Conservation (phyloP, 176 grass and related monocot genomes). For the Triticum timopheevii region DNA sequence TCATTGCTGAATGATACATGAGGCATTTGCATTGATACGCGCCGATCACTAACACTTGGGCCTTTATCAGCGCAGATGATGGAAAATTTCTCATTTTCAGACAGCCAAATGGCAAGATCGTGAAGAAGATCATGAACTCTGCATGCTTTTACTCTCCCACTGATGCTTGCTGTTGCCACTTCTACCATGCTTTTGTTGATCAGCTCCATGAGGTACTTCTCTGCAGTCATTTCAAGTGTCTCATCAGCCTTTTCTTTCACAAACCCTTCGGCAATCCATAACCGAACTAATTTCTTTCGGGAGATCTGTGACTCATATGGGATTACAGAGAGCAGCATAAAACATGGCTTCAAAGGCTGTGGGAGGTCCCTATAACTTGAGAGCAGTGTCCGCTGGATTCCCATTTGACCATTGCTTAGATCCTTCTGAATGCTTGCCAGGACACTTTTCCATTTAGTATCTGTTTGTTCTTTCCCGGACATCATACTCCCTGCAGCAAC, state of each 20-base stretch:
- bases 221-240: slow-evolving; percentile 42
- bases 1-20: slow-evolving; percentile 16
- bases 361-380: slow-evolving; percentile 43
- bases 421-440: slow-evolving; percentile 37
- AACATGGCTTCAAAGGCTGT: slow-evolving; percentile 40
- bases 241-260: slow-evolving; percentile 35
- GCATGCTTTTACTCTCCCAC: slow-evolving; percentile 34
- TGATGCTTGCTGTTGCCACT: slow-evolving; percentile 14
- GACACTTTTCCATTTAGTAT: slow-evolving; percentile 30
- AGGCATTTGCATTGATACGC: slow-evolving; percentile 23
- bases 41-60: background rate
- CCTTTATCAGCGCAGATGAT: background rate
- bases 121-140: slow-evolving; percentile 49
- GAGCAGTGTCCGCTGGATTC: slow-evolving; percentile 31
- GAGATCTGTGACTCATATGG: slow-evolving; percentile 29
- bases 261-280: slow-evolving; percentile 56
- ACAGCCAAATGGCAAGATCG: slow-evolving; percentile 29
- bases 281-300: slow-evolving; percentile 40
- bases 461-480: slow-evolving; percentile 18
- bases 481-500: slow-evolving; percentile 45
- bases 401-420: slow-evolving; percentile 8
- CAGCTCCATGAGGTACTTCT: slow-evolving; percentile 56
- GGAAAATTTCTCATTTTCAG: slow-evolving; percentile 39
- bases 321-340: slow-evolving; percentile 46
- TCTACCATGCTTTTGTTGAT: slow-evolving; percentile 41